phyloP scores from a whole-genome alignment of 192 early-diverging fungal species.

The Linderina pennispora region DNA sequence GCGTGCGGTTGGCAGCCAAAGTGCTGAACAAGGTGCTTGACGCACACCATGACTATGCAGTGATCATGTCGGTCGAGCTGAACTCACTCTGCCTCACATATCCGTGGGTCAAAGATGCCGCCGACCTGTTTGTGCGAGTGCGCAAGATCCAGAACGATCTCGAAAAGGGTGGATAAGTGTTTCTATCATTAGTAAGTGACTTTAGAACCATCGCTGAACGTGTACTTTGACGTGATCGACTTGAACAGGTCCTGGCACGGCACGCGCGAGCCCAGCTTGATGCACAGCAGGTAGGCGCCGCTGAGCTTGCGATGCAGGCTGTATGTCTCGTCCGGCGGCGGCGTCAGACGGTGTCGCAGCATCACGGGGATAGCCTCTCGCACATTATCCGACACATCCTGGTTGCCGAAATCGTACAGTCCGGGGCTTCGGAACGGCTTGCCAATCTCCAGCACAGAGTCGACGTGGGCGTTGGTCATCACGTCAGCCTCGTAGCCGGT shows the following conservation, averaged over 20 bases:
- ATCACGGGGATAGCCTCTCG: constrained; percentile 89
- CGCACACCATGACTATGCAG: constrained; percentile 10
- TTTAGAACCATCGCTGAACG: constrained; percentile 23
- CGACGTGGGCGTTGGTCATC: constrained; percentile 84
- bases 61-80: constrained; percentile 29
- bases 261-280: constrained; percentile 64
- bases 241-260: constrained; percentile 39
- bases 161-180: not conserved
- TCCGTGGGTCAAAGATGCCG: constrained; percentile 30
- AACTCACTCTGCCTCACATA: constrained; percentile 39
- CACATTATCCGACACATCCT: constrained; percentile 78
- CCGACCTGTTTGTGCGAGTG: constrained; percentile 31
- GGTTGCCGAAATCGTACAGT: constrained; percentile 74
- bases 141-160: not conserved
- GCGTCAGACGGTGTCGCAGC: constrained; percentile 87
- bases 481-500: constrained; percentile 88
- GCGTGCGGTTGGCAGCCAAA: constrained; percentile 23
- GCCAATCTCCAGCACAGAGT: constrained; percentile 79
- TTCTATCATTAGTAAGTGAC: constrained; percentile 5
- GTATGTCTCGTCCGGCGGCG: constrained; percentile 98
- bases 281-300: constrained; percentile 87
- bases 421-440: constrained; percentile 66
- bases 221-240: constrained; percentile 26
- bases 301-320: constrained; percentile 91
- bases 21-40: constrained; percentile 21